Percentiles rank a stretch among this genome's conserved stretches.
phyloP scores from a whole-genome alignment of 495 filamentous ascomycete genomes.

The Extremus antarcticus region DNA sequence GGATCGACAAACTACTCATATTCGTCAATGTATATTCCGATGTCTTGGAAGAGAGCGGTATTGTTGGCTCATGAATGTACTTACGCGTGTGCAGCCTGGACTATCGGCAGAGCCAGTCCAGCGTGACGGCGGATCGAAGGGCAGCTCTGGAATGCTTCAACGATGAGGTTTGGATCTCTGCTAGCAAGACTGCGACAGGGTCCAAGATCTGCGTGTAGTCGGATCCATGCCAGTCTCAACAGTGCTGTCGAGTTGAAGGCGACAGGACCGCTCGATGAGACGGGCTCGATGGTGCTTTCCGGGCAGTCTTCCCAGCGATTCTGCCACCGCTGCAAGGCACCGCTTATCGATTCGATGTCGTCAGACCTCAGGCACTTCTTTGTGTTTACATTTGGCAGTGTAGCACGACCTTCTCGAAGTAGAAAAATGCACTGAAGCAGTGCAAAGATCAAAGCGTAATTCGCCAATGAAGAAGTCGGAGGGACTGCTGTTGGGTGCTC shows the following conservation, averaged over 20 bases:
- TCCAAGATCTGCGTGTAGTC: slow-evolving; percentile 55
- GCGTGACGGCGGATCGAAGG: slow-evolving; percentile 47
- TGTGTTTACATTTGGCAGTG: slow-evolving; percentile 33
- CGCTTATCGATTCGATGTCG: slow-evolving; percentile 46
- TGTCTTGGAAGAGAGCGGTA: no score
- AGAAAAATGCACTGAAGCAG: slow-evolving; percentile 60
- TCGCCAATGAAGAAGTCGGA: slow-evolving; percentile 45
- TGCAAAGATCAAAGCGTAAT: slow-evolving; percentile 58
- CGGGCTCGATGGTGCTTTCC: slow-evolving; percentile 42
- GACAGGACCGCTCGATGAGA: slow-evolving; percentile 46
- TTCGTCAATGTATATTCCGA: no score
- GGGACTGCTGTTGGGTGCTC: slow-evolving; percentile 38
- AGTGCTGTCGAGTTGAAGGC: slow-evolving; percentile 59
- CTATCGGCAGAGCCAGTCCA: slow-evolving; percentile 47
- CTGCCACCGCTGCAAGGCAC: slow-evolving; percentile 53
- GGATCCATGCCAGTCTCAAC: slow-evolving; percentile 54
- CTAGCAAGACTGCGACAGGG: slow-evolving; percentile 51
- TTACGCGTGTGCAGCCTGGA: slow-evolving; percentile 64
- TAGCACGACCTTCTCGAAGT: slow-evolving; percentile 45
- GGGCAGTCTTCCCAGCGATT: slow-evolving; percentile 47
- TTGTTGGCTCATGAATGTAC: no score
- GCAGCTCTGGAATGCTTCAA: slow-evolving; percentile 45
- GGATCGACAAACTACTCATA: slow-evolving; percentile 50
- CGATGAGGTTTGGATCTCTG: slow-evolving; percentile 50
- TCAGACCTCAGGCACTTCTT: background rate